Evolutionary conservation across 305 asterid genomes (phyloP).

Genomic region (Fraxinus sp.): DNA sequence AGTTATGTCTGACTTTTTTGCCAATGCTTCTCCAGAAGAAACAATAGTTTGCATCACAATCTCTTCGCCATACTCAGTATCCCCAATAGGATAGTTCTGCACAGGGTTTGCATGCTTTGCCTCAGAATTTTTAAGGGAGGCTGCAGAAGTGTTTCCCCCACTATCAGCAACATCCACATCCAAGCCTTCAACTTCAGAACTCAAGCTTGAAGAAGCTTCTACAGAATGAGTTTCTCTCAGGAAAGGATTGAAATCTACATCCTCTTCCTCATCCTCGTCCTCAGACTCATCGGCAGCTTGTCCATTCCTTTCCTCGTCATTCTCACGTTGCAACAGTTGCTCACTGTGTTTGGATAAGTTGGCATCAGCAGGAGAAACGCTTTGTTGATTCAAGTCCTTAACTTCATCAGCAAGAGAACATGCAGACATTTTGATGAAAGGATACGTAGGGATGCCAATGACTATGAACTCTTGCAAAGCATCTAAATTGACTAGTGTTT

Average conservation of each 20-base stretch:
- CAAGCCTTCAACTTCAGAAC: constrained; percentile 85
- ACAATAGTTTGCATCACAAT: constrained; percentile 41
- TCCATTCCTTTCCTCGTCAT: constrained; percentile 33
- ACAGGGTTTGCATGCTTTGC: constrained; percentile 25
- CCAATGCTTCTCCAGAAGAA: constrained; percentile 36
- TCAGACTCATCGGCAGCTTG: constrained; percentile 29
- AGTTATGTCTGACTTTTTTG: constrained; percentile 21
- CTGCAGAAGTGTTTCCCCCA: constrained; percentile 35
- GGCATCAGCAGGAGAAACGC: constrained; percentile 26
- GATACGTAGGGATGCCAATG: constrained; percentile 16
- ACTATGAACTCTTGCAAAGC: constrained; percentile 9
- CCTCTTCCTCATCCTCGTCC: constrained; percentile 71
- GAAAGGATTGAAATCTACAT: constrained; percentile 82
- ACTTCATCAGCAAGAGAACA: constrained; percentile 39
- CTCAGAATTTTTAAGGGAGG: constrained; percentile 23
- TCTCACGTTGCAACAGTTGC: constrained; percentile 32
- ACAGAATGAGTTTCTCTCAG: constrained; percentile 57
- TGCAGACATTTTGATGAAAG: constrained; percentile 40
- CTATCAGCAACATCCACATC: constrained; percentile 65
- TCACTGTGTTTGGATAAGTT: constrained; percentile 30
- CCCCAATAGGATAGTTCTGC: constrained; percentile 40
- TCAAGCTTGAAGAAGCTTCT: constrained; percentile 89
- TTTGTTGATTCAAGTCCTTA: constrained; percentile 30
- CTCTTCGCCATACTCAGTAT: constrained; percentile 59
- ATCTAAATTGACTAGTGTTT: constrained; percentile 15